These are phyloP conservation scores for Leccinum pseudoinsigne DNA, from an alignment of 1,284 basidiomycete species.

Conservation along the genomic window DNA sequence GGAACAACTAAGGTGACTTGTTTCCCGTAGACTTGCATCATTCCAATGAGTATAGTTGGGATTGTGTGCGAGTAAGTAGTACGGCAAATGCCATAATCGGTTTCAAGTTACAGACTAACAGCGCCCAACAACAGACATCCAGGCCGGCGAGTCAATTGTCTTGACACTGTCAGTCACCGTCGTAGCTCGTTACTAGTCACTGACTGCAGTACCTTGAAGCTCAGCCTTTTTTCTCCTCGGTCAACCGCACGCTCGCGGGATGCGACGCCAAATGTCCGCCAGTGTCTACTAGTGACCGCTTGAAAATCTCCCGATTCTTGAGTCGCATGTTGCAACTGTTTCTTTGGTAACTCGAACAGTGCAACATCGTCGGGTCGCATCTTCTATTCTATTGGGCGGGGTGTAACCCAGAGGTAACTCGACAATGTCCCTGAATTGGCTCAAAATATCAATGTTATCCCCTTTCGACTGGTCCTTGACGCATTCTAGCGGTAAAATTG, in stretches of 20 bases:
- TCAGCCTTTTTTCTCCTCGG: background rate
- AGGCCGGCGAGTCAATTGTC: background rate
- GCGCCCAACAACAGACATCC: background rate
- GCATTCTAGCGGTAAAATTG: background rate
- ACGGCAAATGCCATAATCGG: background rate
- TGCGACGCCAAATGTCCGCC: background rate
- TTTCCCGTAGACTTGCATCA: no score
- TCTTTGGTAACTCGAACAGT: background rate
- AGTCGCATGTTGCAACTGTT: background rate
- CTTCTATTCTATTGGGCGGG: background rate
- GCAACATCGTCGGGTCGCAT: background rate
- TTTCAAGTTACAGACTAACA: background rate
- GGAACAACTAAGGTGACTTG: background rate
- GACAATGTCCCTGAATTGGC: background rate
- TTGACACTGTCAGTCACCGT: background rate
- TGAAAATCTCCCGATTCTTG: background rate
- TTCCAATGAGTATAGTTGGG: no score
- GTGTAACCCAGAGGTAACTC: background rate
- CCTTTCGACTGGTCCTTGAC: background rate
- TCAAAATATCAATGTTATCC: background rate
- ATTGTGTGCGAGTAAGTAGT: background rate
- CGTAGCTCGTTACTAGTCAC: background rate
- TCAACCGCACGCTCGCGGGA: background rate
- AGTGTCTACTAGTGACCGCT: background rate
- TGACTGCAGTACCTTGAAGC: background rate